A percentile compares a stretch with the other conserved stretches of the same genome.
Conservation (phyloP, 495 filamentous ascomycete species). For the Talaromyces trachyspermus region DNA sequence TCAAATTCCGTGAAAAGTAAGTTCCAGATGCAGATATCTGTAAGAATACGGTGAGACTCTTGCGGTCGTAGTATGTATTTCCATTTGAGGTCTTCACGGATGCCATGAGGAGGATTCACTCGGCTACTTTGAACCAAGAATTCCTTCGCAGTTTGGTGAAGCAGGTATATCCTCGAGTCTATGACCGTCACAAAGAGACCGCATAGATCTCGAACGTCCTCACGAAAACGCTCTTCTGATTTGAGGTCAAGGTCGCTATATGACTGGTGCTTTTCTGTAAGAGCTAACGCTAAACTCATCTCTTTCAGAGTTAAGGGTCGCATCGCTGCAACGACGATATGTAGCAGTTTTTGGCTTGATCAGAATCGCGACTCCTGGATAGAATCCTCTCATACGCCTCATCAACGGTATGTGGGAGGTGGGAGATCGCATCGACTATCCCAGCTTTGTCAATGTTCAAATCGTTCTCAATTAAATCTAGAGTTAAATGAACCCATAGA, state of each 20-base stretch:
- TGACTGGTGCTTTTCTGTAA: constrained; percentile 16
- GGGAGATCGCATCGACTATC: constrained; percentile 13
- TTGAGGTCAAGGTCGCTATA: constrained; percentile 12
- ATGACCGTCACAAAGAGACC: constrained; percentile 32
- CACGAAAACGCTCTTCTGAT: constrained; percentile 17
- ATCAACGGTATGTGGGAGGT: constrained; percentile 27
- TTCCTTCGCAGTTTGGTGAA: constrained; percentile 39
- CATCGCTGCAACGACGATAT: constrained; percentile 30
- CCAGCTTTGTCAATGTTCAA: constrained; percentile 13
- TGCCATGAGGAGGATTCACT: not conserved
- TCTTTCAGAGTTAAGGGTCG: constrained; percentile 32
- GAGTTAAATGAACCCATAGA: constrained; percentile 36
- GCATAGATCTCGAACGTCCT: constrained; percentile 23
- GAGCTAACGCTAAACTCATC: constrained; percentile 27
- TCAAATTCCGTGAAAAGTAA: constrained; percentile 12
- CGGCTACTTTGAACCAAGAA: constrained; percentile 18
- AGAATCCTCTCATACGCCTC: constrained; percentile 39
- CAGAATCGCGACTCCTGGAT: constrained; percentile 13
- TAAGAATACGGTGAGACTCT: constrained; percentile 22
- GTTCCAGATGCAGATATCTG: constrained; percentile 24
- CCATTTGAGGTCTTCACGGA: constrained; percentile 1
- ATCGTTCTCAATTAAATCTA: constrained; percentile 21
- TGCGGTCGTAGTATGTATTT: constrained; percentile 13
- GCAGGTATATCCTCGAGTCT: constrained; percentile 28
- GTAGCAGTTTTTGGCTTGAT: constrained; percentile 24